Percentiles rank a stretch among this genome's conserved stretches.
Evolutionary conservation across 345 rosid genomes (phyloP).

Genomic region (Odontarrhena argentea): DNA sequence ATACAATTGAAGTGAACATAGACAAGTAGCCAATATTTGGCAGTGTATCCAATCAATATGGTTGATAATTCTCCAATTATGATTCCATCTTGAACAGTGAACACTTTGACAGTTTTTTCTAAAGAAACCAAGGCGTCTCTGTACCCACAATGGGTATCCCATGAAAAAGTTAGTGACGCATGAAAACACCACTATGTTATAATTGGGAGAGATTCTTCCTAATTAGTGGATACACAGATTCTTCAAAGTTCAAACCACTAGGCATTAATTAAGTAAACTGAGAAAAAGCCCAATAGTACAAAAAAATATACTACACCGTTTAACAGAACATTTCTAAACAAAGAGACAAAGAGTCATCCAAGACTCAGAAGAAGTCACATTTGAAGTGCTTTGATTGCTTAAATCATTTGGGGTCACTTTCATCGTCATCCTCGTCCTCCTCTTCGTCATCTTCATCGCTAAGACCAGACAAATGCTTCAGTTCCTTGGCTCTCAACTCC

Average conservation of each 20-base stretch:
- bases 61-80: conserved; percentile 5
- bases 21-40: background rate
- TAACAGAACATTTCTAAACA: too few relatives aligned
- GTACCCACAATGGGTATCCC: conserved; percentile 13
- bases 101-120: background rate
- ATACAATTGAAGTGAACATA: background rate
- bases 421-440: conserved; percentile 23
- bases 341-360: too few relatives aligned
- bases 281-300: background rate
- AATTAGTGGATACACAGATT: conserved; percentile 4
- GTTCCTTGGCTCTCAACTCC: conserved; percentile 42
- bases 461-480: conserved; percentile 29
- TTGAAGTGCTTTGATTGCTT: background rate
- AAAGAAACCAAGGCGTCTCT: background rate
- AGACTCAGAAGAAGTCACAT: too few relatives aligned
- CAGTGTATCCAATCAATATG: conserved; percentile 2
- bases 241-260: conserved; percentile 30
- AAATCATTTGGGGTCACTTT: conserved; percentile 27
- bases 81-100: conserved; percentile 6
- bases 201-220: background rate
- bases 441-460: conserved; percentile 28
- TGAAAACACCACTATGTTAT: conserved; percentile 20
- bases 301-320: too few relatives aligned
- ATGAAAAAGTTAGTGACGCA: conserved; percentile 27
- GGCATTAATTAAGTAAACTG: conserved; percentile 13